These are phyloP conservation scores for Murraya koenigii DNA, from an alignment of 345 rosid genomes.

Conservation along the genomic window DNA sequence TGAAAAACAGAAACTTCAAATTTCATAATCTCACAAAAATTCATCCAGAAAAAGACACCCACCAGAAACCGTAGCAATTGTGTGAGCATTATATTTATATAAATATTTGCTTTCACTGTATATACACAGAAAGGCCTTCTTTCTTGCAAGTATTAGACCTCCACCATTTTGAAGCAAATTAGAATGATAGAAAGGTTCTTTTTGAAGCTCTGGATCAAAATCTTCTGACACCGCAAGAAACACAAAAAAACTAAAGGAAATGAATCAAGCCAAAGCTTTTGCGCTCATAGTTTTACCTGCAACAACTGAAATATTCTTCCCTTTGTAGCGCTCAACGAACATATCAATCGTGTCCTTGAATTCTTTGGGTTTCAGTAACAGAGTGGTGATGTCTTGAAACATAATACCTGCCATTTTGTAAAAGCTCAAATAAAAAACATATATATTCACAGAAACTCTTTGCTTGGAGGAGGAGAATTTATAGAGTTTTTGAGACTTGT, in stretches of 20 bases:
- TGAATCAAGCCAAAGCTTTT: not conserved
- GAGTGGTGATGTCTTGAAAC: constrained; percentile 96
- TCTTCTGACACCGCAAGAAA: constrained; percentile 7
- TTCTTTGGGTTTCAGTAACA: constrained; percentile 78
- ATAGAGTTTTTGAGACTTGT: not conserved
- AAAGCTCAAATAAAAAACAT: not conserved
- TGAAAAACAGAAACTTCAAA: constrained; percentile 23
- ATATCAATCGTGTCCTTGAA: constrained; percentile 90
- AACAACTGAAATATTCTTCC: constrained; percentile 85
- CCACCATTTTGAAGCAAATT: constrained; percentile 31
- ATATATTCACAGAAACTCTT: not conserved
- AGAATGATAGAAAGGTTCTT: constrained; percentile 21
- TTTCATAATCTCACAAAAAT: constrained; percentile 30
- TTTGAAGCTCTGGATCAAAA: constrained; percentile 18
- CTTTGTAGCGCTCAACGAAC: constrained; percentile 89
- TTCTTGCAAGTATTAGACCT: constrained; percentile 27
- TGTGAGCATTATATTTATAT: constrained; percentile 11
- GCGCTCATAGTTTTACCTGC: constrained; percentile 58
- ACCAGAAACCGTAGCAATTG: constrained; percentile 35
- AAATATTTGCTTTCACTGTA: constrained; percentile 7
- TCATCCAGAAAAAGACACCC: constrained; percentile 23
- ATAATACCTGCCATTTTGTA: constrained; percentile 61
- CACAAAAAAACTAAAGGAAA: not conserved
- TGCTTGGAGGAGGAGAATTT: not conserved
- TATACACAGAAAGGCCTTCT: constrained; percentile 14